Base-by-base conservation (phyloP, 352 stramenopile species). In the Pythium brassicae region DNA sequence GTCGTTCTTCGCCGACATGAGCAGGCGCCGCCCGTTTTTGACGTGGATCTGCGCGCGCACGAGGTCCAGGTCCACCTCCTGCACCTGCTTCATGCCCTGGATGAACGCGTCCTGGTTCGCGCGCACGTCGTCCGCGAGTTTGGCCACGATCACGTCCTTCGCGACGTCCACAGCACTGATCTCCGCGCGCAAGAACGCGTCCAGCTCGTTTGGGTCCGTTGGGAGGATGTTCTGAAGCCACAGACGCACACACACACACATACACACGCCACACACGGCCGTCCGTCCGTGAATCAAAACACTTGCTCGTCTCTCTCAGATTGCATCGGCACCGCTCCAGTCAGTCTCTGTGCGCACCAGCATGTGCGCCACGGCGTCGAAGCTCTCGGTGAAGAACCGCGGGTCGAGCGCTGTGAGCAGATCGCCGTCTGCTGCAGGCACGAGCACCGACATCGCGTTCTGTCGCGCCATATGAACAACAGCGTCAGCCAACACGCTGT, bases 21-120 rank as follows among this genome's bases (percentile, higher is more conserved):
- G 71, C 42, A 93, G 62, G 10, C 83, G 76, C 2, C 86, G 72
- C 11, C 82, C 86, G 27, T 95, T 95, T 26, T 94, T 95, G 43
- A 95, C 86, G 54, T 95, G 86, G 40, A 95, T 94, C 55, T 93
- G 81, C 22, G 86, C 84, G 39, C 81, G 75, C 47, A 92, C 73
- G 29, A 95, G 68, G 57, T 95, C 83, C 20, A 95, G 60, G 62
- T 95, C 86, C 23, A 95, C 86, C 34, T 95, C 84, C 44, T 95
- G 82, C 44, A 95, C 86, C 26, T 90, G 79, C 40, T 87, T 92
- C 80, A 95, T 92, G 19, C 86, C 86, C 61, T 93, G 71, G 54
- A 94, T 91, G 25, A 95, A 77, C 32, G 82, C 68, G 44, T 72
- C 77, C 56, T 92, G 79, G 46, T 95, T 94, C 9, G 69, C 69